Evolutionary conservation across 2,329 filamentous ascomycete genomes (phyloP), one percentile per base, ranked within the genome.

Genomic region (Pleomassaria siparia): DNA sequence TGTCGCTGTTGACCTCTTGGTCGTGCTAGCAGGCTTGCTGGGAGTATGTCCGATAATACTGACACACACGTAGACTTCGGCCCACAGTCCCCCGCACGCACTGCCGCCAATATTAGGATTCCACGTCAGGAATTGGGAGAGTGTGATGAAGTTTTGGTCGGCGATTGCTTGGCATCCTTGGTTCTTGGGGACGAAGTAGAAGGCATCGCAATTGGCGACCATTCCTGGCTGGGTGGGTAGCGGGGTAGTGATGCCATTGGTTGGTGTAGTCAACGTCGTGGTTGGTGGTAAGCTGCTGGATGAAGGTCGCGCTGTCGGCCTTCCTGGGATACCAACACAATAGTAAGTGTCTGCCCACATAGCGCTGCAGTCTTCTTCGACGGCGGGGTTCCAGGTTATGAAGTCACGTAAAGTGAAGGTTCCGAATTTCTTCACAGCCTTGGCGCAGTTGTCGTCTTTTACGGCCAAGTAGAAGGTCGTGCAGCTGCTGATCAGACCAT

Each of bases 331-430:
- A 5, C 29, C 37, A 2, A 48, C 44, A 29, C 44, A 47, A 35
- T 20, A 29, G 24, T 48, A 51, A 3, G 11, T 13, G 11, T 40
- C 40, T 4, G 29, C 35, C 39, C 29, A 40, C 11, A 47, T 22
- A 16, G 21, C 28, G 29, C 22, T 37, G 45, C 44, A 51, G 44
- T 39, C 28, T 16, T n/a, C n/a, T 4, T 40, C 39, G 7, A 50
- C 30, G 4, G 26, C 41, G 11, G 49, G 15, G 26, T 51, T 51
- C 55, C 53, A 58, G 6, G 32, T 33, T 10, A 42, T 18, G 29
- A 56, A 59, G 11, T 56, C 35, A 9, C 45, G 21, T 8, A 51
- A 25, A 1, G 47, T 51, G 39, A 55, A 55, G 9, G 43, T 54
- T 2, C 50, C 50, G 22, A 48, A 51, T 13, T 39, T 44, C 5